Evolutionary conservation across 2,329 filamentous ascomycete genomes (phyloP).

Genomic region (Penicillium sp.): DNA sequence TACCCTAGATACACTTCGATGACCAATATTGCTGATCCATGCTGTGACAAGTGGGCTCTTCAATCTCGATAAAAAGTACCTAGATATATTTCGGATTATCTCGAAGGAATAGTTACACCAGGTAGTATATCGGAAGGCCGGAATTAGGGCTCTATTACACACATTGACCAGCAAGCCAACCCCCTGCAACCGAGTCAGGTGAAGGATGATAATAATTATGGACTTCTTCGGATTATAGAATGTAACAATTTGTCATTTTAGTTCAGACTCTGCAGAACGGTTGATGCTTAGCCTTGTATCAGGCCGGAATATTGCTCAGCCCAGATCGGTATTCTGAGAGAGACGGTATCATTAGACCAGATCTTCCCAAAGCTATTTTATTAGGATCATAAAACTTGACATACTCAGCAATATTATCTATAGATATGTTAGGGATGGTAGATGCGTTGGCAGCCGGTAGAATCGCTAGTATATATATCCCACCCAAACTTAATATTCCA

Average conservation of each 20-base stretch:
- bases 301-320: neutral
- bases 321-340: neutral
- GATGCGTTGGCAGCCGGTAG: neutral
- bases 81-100: neutral
- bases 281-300: constrained; percentile 1
- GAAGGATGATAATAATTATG: neutral
- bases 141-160: constrained; percentile 1
- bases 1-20: neutral
- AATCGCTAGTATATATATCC: neutral
- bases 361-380: neutral
- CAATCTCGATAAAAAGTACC: neutral
- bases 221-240: neutral
- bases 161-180: neutral
- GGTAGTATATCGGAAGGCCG: constrained; percentile 4
- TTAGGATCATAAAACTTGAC: neutral
- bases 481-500: neutral
- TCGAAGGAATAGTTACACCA: constrained; percentile 1
- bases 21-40: neutral
- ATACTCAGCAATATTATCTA: neutral
- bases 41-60: neutral
- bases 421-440: no score
- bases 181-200: constrained; percentile 1
- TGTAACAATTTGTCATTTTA: constrained; percentile 1
- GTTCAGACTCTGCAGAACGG: neutral
- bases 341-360: neutral